Evolutionary conservation across 331 rosid species (phyloP), one percentile per base, ranked within the genome.

Genomic region (Saraca asoca): DNA sequence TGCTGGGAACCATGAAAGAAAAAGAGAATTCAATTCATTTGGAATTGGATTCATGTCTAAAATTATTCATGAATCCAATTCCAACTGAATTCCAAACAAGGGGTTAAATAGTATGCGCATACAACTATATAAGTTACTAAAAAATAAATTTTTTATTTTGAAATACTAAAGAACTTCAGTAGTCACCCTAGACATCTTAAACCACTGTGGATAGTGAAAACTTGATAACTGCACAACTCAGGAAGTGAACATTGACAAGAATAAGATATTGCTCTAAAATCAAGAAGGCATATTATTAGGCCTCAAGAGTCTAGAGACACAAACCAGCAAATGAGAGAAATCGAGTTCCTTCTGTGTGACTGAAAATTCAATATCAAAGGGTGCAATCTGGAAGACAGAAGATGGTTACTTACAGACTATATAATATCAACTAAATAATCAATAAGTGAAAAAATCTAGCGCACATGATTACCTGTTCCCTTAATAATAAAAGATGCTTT

Each of bases 311-410:
- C 58, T 48, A 58, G 74, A 84, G 64, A 42, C 62, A 87, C 98
- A 76, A 56, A 94, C 99, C 96, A 94, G 91, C 79, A 94, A 82
- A 68, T 94, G 99, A 57, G 99, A 94, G 87, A 94, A 94, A 81
- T 94, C 97, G 60, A 94, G 99, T 70, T 94, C 99, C 89, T 94
- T 94, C 74, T 94, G 96, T 11, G 97, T 94, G 70, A 91, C 95
- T 15, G 92, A 88, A 79, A 94, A 90, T 75, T 94, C 99, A 64
- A 94, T 85, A 73, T 94, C 87, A 24, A 90, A 94, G 62, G 95
- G 95, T 17, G 96, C 97, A 64, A 94, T 94, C 99, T 94, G 91
- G 72, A 76, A 61, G 50, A 62, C 51, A 64, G 81, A 60, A 39
- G 71, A 44, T 58, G 13, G 42, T 42, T 51, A 61, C 67, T 67